Conservation (phyloP, 2,329 filamentous ascomycete genomes). For the Penicillium sp. region DNA sequence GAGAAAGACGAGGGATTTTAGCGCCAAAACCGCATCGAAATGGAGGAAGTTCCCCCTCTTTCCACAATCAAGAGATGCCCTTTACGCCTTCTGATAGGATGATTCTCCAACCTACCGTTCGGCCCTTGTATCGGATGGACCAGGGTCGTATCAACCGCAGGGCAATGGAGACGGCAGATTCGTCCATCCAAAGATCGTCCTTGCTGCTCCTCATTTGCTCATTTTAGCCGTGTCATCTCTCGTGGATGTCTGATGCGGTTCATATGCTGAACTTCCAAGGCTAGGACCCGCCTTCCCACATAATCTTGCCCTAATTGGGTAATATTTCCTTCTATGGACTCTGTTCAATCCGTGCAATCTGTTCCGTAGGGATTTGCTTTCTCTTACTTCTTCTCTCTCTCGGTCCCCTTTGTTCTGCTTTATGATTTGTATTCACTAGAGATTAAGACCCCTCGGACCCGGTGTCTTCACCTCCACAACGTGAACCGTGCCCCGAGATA, state of each 20-base stretch:
- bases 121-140: constrained; percentile 24
- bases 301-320: constrained; percentile 12
- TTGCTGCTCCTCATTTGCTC: constrained; percentile 22
- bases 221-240: constrained; percentile 20
- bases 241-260: constrained; percentile 22
- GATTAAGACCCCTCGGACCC: constrained; percentile 2
- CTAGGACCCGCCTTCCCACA: constrained; percentile 21
- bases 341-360: constrained; percentile 13
- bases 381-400: neutral
- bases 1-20: constrained; percentile 19
- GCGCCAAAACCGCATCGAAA: constrained; percentile 7
- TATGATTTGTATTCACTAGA: constrained; percentile 1
- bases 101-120: constrained; percentile 12
- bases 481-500: neutral
- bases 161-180: constrained; percentile 19
- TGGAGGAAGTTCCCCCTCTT: constrained; percentile 14
- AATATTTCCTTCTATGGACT: constrained; percentile 3
- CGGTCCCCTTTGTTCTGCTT: neutral
- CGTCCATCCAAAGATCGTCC: constrained; percentile 18
- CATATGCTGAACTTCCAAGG: constrained; percentile 2
- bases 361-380: constrained; percentile 8
- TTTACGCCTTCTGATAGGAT: constrained; percentile 22
- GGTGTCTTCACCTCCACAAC: constrained; percentile 2
- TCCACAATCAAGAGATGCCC: constrained; percentile 6
- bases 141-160: constrained; percentile 13